Conservation (phyloP, 345 rosid genomes). For the Dipteronia dyeriana region DNA sequence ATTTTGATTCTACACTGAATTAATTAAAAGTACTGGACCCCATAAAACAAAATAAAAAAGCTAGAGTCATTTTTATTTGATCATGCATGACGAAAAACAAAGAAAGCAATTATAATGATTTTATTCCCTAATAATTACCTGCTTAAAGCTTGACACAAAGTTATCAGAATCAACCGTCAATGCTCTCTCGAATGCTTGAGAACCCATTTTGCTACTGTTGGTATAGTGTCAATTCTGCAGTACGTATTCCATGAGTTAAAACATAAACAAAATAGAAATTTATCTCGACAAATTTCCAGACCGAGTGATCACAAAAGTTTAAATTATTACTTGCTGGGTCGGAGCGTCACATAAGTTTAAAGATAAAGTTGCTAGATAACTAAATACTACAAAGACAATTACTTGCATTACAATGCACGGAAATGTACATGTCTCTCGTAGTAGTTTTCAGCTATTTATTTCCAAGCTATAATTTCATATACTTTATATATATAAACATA, state of each 20-base stretch:
- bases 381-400: too few relatives aligned
- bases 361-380: neutral
- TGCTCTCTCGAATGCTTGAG: neutral
- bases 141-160: neutral
- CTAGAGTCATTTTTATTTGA: neutral
- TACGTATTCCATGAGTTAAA: neutral
- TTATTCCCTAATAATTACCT: neutral
- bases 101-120: neutral
- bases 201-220: neutral
- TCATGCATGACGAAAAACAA: neutral
- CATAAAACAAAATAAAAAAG: too few relatives aligned
- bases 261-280: neutral
- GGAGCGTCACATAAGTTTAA: too few relatives aligned
- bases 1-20: too few relatives aligned
- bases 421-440: constrained; percentile 34
- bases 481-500: neutral
- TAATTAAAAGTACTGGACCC: too few relatives aligned
- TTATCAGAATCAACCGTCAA: neutral
- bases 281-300: too few relatives aligned
- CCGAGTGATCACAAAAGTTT: too few relatives aligned
- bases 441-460: constrained; percentile 19
- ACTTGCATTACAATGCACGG: constrained; percentile 35
- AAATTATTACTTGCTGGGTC: too few relatives aligned
- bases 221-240: neutral
- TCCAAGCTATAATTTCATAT: neutral